Base-by-base conservation (phyloP, 2,329 filamentous ascomycete species). In the Aspergillus sp. region DNA sequence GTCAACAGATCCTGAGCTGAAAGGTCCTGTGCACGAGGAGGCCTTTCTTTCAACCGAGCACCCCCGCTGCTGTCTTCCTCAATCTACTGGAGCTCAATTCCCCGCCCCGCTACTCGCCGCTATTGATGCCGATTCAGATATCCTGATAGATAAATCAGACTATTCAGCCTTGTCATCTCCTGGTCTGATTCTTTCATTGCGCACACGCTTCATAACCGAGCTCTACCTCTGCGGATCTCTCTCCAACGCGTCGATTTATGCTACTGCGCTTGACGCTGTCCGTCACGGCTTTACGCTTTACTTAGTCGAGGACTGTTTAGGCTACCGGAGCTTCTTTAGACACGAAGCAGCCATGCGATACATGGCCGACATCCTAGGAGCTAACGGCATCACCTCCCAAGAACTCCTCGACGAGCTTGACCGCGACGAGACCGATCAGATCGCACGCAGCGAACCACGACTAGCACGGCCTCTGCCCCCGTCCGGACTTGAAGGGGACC, bases 221-320 rank as follows among this genome's bases (percentile, higher is more conserved):
- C 79, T 99, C 12, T 97, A 90, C 74, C 84, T 98, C 23, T 96
- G 90, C 68, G 95, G 95, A 21, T 89, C 90, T 45, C 82, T 96
- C 49, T 90, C 89, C 44, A 97, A 98, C 68, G 80, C 96, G 37
- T 93, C 92, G 33, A 87, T 98, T 47, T 92, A 95, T 70, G 93
- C 95, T 7, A 97, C 93, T 1, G 92, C 92, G 3, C 82, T 96
- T 62, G 95, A 97, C 69, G 95, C 93, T 11, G 93, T 91, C 2
- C 85, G 89, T 19, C 90, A 97, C 73, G 95, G 93, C 4, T 87
- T 96, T 68, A 82, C 86, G n/a, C 91, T 97, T 68, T 95, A 90
- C 5, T 79, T 98, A 12, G 79, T 98, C 40, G 88, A 95, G 52
- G 92, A 98, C 71, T 97, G 93, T 72, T 86, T 96, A 55, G 93